Evolutionary conservation across 208 protist species (phyloP), one percentile per base, ranked within the genome.

Genomic region (Leishmania tarentolae): DNA sequence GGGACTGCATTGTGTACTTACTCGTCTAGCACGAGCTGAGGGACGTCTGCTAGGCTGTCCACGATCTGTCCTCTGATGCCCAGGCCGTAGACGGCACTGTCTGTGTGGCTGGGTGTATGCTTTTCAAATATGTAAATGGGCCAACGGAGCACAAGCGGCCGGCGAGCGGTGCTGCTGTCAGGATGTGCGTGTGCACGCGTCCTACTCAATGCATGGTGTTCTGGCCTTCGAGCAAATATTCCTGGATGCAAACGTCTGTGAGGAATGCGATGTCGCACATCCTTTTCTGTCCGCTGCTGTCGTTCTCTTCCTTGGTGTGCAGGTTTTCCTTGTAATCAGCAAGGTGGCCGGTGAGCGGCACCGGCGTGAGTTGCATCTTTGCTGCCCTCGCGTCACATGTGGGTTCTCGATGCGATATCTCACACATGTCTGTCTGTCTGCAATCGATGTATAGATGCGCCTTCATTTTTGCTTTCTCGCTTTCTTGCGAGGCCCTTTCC

Each of bases 1-100:
- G 94, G 94, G 3, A 94, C 90, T 24, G 85, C 84, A n/a, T 76
- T 97, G 7, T 97, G 94, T 79, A 95, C 92, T 21, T 42, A 92
- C 42, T 86, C 90, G 9, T 86, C 91, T 2, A 83, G 84, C 28
- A 82, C 85, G 8, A n/a, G 66, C 37, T 84, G 53, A 80, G 35
- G 11, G 44, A 44, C 44, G 42, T 35, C 53, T 52, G 42, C 31
- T 17, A 7, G 57, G 47, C 75, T 69, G 6, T 57, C n/a, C 0
- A 19, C 17, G 17, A 2, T 17, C 68, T 72, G 24, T 72, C 42
- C 17, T 50, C 42, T 8, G 42, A n/a, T 72, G 21, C 50, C 28
- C 21, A 2, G 19, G 6, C 8, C n/a, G 28, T 72, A 2, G 68
- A 5, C 68, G 17, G 68, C 24, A 72, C 42, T 31, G 42, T 17